phyloP scores from a whole-genome alignment of 2,329 filamentous ascomycete genomes.

The Albophoma yamanashiensis region DNA sequence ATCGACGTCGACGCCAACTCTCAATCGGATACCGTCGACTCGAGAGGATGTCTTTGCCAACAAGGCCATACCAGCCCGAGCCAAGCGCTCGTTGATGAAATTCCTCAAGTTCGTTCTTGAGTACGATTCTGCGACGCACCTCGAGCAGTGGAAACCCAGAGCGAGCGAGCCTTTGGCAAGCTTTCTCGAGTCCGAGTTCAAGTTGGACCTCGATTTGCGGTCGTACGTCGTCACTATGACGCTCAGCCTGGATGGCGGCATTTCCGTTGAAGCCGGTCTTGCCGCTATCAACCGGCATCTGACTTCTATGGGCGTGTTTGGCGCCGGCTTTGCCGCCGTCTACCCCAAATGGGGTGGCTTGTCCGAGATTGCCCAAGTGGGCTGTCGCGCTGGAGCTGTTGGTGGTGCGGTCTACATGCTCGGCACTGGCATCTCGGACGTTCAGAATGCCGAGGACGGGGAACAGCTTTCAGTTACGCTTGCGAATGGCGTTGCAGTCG shows the following conservation, averaged over 20 bases:
- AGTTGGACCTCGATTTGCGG: slow-evolving; percentile 57
- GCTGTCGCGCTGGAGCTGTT: slow-evolving; percentile 81
- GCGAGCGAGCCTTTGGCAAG: slow-evolving; percentile 42
- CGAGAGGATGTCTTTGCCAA: slow-evolving; percentile 87
- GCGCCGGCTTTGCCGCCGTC: slow-evolving; percentile 79
- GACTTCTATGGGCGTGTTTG: slow-evolving; percentile 77
- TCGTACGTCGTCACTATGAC: slow-evolving; percentile 57
- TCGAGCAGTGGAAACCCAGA: slow-evolving; percentile 46
- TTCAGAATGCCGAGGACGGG: slow-evolving; percentile 10
- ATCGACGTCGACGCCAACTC: slow-evolving; percentile 17
- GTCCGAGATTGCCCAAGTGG: slow-evolving; percentile 83
- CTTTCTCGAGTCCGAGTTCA: slow-evolving; percentile 53
- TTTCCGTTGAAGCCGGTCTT: slow-evolving; percentile 56
- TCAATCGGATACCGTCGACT: slow-evolving; percentile 73
- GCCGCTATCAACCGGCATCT: slow-evolving; percentile 69
- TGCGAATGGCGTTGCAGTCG: slow-evolving; percentile 46
- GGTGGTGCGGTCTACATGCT: slow-evolving; percentile 87
- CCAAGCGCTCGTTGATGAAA: slow-evolving; percentile 85
- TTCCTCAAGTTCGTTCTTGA: slow-evolving; percentile 81
- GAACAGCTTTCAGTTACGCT: slow-evolving; percentile 35
- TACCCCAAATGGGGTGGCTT: slow-evolving; percentile 88
- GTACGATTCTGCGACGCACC: slow-evolving; percentile 48
- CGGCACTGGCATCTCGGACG: slow-evolving; percentile 49
- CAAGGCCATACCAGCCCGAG: slow-evolving; percentile 61
- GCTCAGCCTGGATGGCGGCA: slow-evolving; percentile 54